Evolutionary conservation across 2,329 filamentous ascomycete species (phyloP).

Genomic region (Penicillium polonicum): DNA sequence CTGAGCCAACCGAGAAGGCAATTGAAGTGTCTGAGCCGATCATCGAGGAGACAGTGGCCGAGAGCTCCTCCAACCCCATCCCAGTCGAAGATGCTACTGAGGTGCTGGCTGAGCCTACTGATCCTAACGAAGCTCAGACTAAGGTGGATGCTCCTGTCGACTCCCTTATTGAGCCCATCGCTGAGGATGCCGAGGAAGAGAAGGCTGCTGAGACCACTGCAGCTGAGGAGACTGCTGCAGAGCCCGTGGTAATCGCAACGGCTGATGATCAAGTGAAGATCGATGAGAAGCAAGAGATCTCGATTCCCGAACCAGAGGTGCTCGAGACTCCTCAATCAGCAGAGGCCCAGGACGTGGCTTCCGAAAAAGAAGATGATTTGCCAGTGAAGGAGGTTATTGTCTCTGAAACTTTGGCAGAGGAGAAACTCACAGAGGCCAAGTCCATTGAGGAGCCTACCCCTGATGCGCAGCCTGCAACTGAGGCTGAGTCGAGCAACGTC

Average conservation of each 20-base stretch:
- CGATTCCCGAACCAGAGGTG: not conserved
- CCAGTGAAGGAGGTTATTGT: not conserved
- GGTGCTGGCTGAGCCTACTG: not conserved
- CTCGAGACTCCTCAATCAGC: not conserved
- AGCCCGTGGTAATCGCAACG: not conserved
- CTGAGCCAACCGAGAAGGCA: slow-evolving; percentile 3
- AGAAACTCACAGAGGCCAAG: not conserved
- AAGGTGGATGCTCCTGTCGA: not conserved
- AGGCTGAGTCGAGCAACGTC: slow-evolving; percentile 19
- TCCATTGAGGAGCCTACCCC: slow-evolving; percentile 3
- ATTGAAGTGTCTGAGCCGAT: slow-evolving; percentile 12
- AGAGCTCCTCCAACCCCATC: not conserved
- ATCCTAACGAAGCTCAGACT: not conserved
- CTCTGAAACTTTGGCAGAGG: not conserved
- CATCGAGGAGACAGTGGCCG: slow-evolving; percentile 7
- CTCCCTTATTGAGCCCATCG: not conserved
- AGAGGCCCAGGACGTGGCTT: not conserved
- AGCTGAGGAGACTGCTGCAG: not conserved
- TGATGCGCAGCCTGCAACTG: slow-evolving; percentile 8
- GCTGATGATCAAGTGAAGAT: not conserved
- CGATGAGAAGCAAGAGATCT: not conserved
- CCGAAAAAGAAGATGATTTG: not conserved
- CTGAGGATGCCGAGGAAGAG: not conserved
- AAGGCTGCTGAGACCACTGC: not conserved
- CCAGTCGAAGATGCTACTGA: not conserved